Percentiles rank a stretch among this genome's conserved stretches.
Evolutionary conservation across 306 rosid species (phyloP).

Genomic region (Mucuna pruriens): DNA sequence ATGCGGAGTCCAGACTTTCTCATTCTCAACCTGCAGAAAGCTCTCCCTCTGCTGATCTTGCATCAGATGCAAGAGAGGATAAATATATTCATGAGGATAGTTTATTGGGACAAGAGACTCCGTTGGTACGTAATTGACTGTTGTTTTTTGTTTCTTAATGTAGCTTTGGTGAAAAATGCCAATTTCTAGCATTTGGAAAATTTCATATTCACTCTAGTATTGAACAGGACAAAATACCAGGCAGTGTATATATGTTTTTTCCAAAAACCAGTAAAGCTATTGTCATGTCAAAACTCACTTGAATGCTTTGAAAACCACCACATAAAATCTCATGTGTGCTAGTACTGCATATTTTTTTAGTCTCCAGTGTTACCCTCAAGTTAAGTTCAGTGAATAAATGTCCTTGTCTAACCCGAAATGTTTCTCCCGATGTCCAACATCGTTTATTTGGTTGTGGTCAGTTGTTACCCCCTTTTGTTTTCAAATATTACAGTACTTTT

Average conservation of each 20-base stretch:
- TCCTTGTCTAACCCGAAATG: slow-evolving; percentile 6
- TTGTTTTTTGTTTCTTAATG: slow-evolving; percentile 23
- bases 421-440: slow-evolving; percentile 15
- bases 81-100: slow-evolving; percentile 63
- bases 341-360: slow-evolving; percentile 10
- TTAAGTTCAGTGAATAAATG: slow-evolving; percentile 32
- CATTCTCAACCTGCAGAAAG: slow-evolving; percentile 76
- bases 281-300: slow-evolving; percentile 24
- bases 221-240: not conserved
- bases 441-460: slow-evolving; percentile 13
- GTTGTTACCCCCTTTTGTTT: slow-evolving; percentile 9
- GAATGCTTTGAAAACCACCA: slow-evolving; percentile 29
- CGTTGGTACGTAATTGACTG: slow-evolving; percentile 67
- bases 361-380: slow-evolving; percentile 24
- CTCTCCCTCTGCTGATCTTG: slow-evolving; percentile 74
- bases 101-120: slow-evolving; percentile 78
- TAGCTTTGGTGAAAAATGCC: slow-evolving; percentile 29
- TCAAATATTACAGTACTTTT: not conserved
- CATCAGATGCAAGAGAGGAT: slow-evolving; percentile 73
- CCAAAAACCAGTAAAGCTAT: not conserved
- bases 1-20: slow-evolving; percentile 69
- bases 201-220: slow-evolving; percentile 12
- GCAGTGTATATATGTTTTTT: slow-evolving; percentile 13
- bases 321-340: slow-evolving; percentile 18
- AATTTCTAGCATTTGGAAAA: slow-evolving; percentile 34